Percentiles rank a stretch among this genome's conserved stretches.
Evolutionary conservation across 2,329 filamentous ascomycete species (phyloP).

Genomic region (Coniochaeta prunicola): DNA sequence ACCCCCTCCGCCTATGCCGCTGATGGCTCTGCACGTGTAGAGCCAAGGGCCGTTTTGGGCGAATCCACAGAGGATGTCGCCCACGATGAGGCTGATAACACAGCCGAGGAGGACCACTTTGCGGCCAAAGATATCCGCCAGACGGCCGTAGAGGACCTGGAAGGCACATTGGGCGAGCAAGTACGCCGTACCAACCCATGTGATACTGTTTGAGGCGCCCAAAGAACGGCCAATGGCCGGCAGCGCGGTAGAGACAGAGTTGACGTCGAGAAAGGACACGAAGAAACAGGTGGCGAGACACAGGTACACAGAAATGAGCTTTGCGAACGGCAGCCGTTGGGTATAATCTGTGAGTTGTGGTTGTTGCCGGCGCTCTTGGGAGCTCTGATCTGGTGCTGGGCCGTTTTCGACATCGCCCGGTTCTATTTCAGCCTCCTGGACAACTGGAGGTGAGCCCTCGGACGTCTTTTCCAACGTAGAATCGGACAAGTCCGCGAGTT

Average conservation of each 20-base stretch:
- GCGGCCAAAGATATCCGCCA: constrained; percentile 27
- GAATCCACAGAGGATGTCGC: constrained; percentile 24
- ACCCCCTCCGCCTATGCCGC: constrained; percentile 26
- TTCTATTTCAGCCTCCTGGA: too few species aligned
- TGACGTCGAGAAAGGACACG: constrained; percentile 28
- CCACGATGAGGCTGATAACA: constrained; percentile 18
- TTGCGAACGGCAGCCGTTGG: too few species aligned
- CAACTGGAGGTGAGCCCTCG: too few species aligned
- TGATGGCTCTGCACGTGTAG: constrained; percentile 25
- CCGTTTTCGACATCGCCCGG: too few species aligned
- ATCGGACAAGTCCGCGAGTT: too few species aligned
- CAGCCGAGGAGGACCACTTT: constrained; percentile 23
- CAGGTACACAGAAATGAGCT: too few species aligned
- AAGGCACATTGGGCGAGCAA: constrained; percentile 27
- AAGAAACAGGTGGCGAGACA: constrained; percentile 11
- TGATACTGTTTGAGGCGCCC: constrained; percentile 20
- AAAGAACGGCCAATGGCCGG: constrained; percentile 28
- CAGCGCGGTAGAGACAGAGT: constrained; percentile 22
- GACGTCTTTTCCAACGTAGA: too few species aligned
- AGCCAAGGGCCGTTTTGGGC: constrained; percentile 20
- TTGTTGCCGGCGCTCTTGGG: too few species aligned
- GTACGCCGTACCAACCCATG: constrained; percentile 28
- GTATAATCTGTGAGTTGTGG: too few species aligned
- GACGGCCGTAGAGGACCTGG: constrained; percentile 25
- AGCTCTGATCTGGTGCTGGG: too few species aligned